Base-by-base conservation (phyloP, 2,329 filamentous ascomycete species). In the Blastomyces emzantsi region DNA sequence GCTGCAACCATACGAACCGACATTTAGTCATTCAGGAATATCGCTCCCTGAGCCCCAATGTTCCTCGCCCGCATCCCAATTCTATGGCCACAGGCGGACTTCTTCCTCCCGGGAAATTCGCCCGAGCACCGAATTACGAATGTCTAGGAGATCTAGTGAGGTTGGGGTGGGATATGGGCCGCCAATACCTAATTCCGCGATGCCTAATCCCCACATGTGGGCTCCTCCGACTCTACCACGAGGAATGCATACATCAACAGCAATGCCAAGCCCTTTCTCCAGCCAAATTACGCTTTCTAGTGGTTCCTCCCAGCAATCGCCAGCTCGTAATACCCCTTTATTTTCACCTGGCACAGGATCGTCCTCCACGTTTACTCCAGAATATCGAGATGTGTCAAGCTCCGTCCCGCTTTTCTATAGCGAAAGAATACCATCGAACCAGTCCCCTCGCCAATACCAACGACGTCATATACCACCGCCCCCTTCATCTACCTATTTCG, bases 31-130 rank as follows among this genome's bases (percentile, higher is more conserved):
- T 22, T 58, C 67, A 22, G 58, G 55, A 33, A 56, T 61, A 25
- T 55, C 65, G n/a, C 49, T 62, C 30, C 60, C 63, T 41, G 57
- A 62, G 3, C 63, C 62, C 41, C 64, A 64, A 22, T 36, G 45
- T 25, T 41, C 58, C 13, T 56, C 59, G 41, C 58, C 63, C 4
- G 15, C 45, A 22, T 43, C 63, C 15, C 47, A 39, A n/a, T 30
- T 33, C n/a, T 51, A 62, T 41, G 15, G 22, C 22, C 65, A 64
- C 57, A 60, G 62, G 28, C 55, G 66, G 39, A 60, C 54, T 41
- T 55, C 63, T 3, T 63, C 62, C 5, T 68, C 66, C 2, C 51
- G 66, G 36, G 64, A 68, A 62, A 66, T 68, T 49, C 63, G 66
- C 15, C 65, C 66, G 6, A 66, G 61, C 39, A 67, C 64, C 15